Conservation (phyloP, 2,329 filamentous ascomycete species). For the Endocalyx cinctus region DNA sequence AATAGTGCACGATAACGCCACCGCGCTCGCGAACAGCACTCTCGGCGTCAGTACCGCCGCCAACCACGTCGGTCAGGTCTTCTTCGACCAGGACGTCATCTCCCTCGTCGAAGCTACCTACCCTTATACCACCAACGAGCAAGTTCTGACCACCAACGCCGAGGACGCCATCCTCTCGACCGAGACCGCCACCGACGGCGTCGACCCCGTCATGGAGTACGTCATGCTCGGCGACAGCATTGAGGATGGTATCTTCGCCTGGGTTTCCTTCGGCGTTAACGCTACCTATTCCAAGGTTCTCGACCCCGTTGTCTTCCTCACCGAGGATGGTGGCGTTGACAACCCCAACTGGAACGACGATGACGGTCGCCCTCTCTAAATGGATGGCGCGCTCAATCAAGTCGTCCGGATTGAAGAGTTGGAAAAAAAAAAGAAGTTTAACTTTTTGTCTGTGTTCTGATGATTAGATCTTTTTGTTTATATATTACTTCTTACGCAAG, state of each 20-base stretch:
- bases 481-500: too few species aligned
- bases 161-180: constrained; percentile 23
- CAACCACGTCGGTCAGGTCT: constrained; percentile 60
- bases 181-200: constrained; percentile 19
- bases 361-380: constrained; percentile 6
- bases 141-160: constrained; percentile 35
- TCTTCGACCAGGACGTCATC: constrained; percentile 58
- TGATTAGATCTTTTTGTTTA: too few species aligned
- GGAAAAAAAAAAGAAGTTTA: too few species aligned
- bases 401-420: too few species aligned
- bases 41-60: constrained; percentile 40
- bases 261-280: constrained; percentile 39
- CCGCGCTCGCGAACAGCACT: constrained; percentile 36
- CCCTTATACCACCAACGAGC: constrained; percentile 44
- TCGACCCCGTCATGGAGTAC: constrained; percentile 44
- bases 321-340: constrained; percentile 3
- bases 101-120: constrained; percentile 40
- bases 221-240: constrained; percentile 51
- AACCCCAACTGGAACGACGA: constrained; percentile 2
- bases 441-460: too few species aligned
- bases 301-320: constrained; percentile 3
- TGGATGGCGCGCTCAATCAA: too few species aligned
- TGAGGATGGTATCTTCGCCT: constrained; percentile 50
- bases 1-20: constrained; percentile 37
- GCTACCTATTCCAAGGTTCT: constrained; percentile 1